Evolutionary conservation across 73 alveolate genomes (phyloP).

Genomic region (Breviolum minutum): DNA sequence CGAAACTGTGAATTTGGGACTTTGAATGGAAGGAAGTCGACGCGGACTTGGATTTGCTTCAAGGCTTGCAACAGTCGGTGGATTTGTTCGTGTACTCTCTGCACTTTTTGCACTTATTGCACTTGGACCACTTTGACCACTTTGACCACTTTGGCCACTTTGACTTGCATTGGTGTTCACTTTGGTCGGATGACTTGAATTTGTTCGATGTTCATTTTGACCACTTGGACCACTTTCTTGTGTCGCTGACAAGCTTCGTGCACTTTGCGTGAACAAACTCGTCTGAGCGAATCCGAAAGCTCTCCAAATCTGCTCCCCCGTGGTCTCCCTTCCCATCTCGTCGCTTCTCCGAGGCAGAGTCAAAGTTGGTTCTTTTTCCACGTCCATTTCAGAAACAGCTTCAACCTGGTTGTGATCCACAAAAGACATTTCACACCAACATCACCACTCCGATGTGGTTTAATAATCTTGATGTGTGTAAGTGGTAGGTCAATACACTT

Average conservation of each 20-base stretch:
- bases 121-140: too few species aligned
- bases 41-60: conserved; percentile 19
- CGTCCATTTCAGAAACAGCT: background rate
- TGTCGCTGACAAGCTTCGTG: background rate
- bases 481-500: too few species aligned
- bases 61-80: conserved; percentile 7
- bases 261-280: too few species aligned
- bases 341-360: background rate
- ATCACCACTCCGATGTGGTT: background rate
- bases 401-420: too few species aligned
- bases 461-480: background rate
- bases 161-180: background rate
- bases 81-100: conserved; percentile 16
- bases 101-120: too few species aligned
- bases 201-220: background rate
- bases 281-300: background rate
- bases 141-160: background rate
- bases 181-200: background rate
- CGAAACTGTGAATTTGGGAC: background rate
- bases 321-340: background rate
- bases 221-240: background rate
- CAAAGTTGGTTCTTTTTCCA: conserved; percentile 33
- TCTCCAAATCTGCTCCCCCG: background rate
- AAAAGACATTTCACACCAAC: background rate
- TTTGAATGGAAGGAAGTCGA: too few species aligned